These are phyloP conservation scores for Ploettnerulaceae sp. DNA, from an alignment of 2,329 filamentous ascomycete genomes.

Conservation along the genomic window DNA sequence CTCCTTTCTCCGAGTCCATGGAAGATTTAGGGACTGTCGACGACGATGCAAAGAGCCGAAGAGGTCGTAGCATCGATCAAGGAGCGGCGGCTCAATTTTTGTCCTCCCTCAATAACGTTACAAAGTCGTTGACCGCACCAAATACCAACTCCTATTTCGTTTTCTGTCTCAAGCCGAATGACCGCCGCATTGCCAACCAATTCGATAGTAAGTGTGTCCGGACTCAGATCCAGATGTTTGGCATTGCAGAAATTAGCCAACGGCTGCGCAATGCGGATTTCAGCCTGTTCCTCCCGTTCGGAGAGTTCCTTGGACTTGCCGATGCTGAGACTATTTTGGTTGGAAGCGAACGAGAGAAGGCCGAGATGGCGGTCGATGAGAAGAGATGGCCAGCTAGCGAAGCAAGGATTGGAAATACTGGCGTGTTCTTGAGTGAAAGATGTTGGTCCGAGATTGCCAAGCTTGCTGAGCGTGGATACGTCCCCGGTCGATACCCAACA, in stretches of 20 bases:
- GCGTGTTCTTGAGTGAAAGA: conserved; percentile 90
- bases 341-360: conserved; percentile 87
- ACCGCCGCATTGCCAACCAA: conserved; percentile 93
- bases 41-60: conserved; percentile 37
- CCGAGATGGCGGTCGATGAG: conserved; percentile 84
- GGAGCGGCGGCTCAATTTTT: conserved; percentile 92
- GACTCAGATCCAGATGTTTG: conserved; percentile 89
- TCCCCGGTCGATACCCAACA: conserved; percentile 47
- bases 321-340: conserved; percentile 82
- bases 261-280: conserved; percentile 90
- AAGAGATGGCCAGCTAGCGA: conserved; percentile 91
- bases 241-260: conserved; percentile 95
- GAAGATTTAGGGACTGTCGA: conserved; percentile 46
- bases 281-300: conserved; percentile 91
- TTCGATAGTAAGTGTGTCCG: conserved; percentile 99
- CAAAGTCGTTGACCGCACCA: conserved; percentile 73
- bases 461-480: conserved; percentile 58
- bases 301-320: conserved; percentile 85
- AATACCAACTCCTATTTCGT: conserved; percentile 93
- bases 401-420: conserved; percentile 83
- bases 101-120: conserved; percentile 83
- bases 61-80: conserved; percentile 55
- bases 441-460: conserved; percentile 91
- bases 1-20: conserved; percentile 24
- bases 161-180: conserved; percentile 96